A percentile compares a stretch with the other conserved stretches of the same genome.
Evolutionary conservation across 2,329 filamentous ascomycete species (phyloP).

Genomic region (Talaromyces verruculosus): DNA sequence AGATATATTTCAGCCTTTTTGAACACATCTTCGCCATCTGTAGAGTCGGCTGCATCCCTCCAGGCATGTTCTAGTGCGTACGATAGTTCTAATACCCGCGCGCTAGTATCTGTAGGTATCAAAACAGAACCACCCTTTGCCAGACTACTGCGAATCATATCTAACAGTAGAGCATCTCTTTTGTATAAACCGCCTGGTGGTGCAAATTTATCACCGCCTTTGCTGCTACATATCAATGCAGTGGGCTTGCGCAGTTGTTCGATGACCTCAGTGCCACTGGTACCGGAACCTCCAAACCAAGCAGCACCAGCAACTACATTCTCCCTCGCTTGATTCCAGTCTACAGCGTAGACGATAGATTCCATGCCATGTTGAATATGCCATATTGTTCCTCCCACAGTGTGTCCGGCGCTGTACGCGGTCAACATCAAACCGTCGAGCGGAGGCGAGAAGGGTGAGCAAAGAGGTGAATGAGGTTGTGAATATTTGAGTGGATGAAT

Average conservation of each 20-base stretch:
- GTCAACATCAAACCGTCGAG: slow-evolving; percentile 91
- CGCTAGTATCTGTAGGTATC: slow-evolving; percentile 92
- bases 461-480: slow-evolving; percentile 86
- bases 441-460: slow-evolving; percentile 83
- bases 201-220: slow-evolving; percentile 71
- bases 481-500: slow-evolving; percentile 95
- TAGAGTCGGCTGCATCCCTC: slow-evolving; percentile 62
- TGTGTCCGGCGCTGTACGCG: slow-evolving; percentile 94
- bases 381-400: slow-evolving; percentile 96
- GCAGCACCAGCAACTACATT: slow-evolving; percentile 92
- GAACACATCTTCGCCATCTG: slow-evolving; percentile 53
- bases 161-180: slow-evolving; percentile 80
- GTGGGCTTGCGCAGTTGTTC: slow-evolving; percentile 92
- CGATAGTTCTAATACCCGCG: slow-evolving; percentile 86
- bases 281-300: slow-evolving; percentile 81
- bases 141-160: slow-evolving; percentile 76
- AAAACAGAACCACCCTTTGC: slow-evolving; percentile 83
- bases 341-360: slow-evolving; percentile 94
- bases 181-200: slow-evolving; percentile 71
- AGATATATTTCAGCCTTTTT: slow-evolving; percentile 67
- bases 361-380: slow-evolving; percentile 96
- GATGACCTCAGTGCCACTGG: slow-evolving; percentile 82
- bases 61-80: slow-evolving; percentile 92
- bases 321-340: slow-evolving; percentile 97
- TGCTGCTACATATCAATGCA: slow-evolving; percentile 86